Conservation (phyloP, 805 yeast genomes). For the Monosporozyma aquatica region DNA sequence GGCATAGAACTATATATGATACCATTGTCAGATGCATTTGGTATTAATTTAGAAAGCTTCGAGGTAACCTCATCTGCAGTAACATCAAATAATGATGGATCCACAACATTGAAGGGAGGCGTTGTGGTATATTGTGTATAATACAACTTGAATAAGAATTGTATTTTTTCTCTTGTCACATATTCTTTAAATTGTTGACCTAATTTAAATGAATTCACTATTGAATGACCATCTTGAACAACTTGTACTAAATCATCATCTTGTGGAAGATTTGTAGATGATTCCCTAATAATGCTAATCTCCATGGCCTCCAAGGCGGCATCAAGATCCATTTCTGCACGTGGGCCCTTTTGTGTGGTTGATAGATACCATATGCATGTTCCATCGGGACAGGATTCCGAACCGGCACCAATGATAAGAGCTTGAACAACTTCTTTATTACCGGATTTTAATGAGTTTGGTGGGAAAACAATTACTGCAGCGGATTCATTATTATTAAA, state of each 20-base stretch:
- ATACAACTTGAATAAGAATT: constrained; percentile 50
- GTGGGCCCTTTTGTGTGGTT: constrained; percentile 58
- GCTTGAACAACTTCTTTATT: constrained; percentile 78
- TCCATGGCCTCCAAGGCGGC: constrained; percentile 76
- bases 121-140: constrained; percentile 51
- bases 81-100: constrained; percentile 31
- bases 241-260: constrained; percentile 49
- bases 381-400: constrained; percentile 81
- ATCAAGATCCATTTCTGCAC: constrained; percentile 70
- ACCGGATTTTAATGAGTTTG: constrained; percentile 56
- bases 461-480: constrained; percentile 88
- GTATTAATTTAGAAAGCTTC: constrained; percentile 12
- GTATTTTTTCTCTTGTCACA: constrained; percentile 67
- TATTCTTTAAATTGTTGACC: constrained; percentile 81
- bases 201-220: constrained; percentile 70
- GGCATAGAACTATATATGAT: constrained; percentile 56
- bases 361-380: constrained; percentile 87
- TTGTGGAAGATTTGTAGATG: constrained; percentile 46
- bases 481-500: constrained; percentile 75
- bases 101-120: constrained; percentile 47
- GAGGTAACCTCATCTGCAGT: constrained; percentile 6
- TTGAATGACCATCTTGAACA: constrained; percentile 53
- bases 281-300: constrained; percentile 69
- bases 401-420: constrained; percentile 75
- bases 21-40: constrained; percentile 39